Evolutionary conservation across 2,329 filamentous ascomycete species (phyloP).

Genomic region (Xylaria sp.): DNA sequence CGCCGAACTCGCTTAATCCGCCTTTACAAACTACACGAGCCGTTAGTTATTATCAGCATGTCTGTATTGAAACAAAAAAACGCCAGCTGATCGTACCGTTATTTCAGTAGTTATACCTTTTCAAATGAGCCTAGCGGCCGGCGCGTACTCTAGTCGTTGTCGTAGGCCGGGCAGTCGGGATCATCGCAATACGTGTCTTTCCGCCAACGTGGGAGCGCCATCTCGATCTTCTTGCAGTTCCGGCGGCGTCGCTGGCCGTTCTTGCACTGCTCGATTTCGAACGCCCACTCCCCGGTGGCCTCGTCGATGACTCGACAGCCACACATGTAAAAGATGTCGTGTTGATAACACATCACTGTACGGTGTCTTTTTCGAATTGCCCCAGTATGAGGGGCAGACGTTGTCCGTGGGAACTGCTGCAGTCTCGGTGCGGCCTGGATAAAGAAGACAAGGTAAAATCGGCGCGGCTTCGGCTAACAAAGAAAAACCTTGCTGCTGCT

Average conservation of each 20-base stretch:
- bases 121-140: background rate
- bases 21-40: background rate
- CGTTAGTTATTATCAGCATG: background rate
- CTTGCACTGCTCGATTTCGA: slow-evolving; percentile 41
- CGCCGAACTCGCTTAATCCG: background rate
- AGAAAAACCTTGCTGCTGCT: background rate
- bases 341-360: slow-evolving; percentile 42
- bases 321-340: slow-evolving; percentile 46
- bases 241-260: slow-evolving; percentile 36
- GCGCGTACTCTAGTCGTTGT: slow-evolving; percentile 11
- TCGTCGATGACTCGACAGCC: slow-evolving; percentile 43
- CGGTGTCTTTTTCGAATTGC: background rate
- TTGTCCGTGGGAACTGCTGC: background rate
- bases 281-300: slow-evolving; percentile 39
- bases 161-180: slow-evolving; percentile 41
- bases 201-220: slow-evolving; percentile 44
- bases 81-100: background rate
- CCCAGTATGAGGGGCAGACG: background rate
- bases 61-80: background rate
- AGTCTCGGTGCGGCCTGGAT: background rate
- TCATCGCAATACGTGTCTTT: slow-evolving; percentile 44
- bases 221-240: slow-evolving; percentile 40
- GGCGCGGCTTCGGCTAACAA: background rate
- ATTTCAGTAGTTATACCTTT: background rate
- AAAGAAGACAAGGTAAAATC: background rate